Evolutionary conservation across 306 rosid genomes (phyloP).

Genomic region (Begonia loranthoides): DNA sequence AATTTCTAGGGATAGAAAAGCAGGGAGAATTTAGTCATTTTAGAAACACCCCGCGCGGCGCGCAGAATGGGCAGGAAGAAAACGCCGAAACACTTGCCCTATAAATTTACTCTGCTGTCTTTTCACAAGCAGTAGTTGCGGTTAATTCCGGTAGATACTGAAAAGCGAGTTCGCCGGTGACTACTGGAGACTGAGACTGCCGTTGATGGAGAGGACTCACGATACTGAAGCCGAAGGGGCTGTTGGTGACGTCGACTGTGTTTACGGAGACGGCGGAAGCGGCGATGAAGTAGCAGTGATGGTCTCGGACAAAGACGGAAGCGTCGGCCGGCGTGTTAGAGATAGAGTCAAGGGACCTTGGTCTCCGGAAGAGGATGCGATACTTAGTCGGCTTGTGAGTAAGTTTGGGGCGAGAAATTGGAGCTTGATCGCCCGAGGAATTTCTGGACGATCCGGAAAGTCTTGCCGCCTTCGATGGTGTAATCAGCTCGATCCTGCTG

Average conservation of each 20-base stretch:
- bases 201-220: slow-evolving; percentile 5
- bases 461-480: slow-evolving; percentile 97
- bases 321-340: slow-evolving; percentile 11
- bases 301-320: slow-evolving; percentile 22
- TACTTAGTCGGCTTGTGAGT: slow-evolving; percentile 66
- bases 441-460: slow-evolving; percentile 83
- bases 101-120: slow-evolving; percentile 12
- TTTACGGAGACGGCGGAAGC: slow-evolving; percentile 22
- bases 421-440: slow-evolving; percentile 89
- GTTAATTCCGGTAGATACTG: slow-evolving; percentile 25
- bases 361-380: slow-evolving; percentile 87
- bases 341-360: slow-evolving; percentile 86
- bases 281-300: slow-evolving; percentile 35
- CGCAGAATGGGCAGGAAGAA: slow-evolving; percentile 3
- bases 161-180: neutral
- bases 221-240: slow-evolving; percentile 13
- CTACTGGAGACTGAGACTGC: slow-evolving; percentile 20
- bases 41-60: too few relatives aligned
- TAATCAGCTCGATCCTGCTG: slow-evolving; percentile 89
- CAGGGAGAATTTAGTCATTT: too few relatives aligned
- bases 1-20: too few relatives aligned
- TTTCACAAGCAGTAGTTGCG: slow-evolving; percentile 5
- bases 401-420: slow-evolving; percentile 87
- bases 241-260: slow-evolving; percentile 4
- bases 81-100: slow-evolving; percentile 25